Evolutionary conservation across 805 yeast species (phyloP).

Genomic region (Zygoascus ofunaensis): DNA sequence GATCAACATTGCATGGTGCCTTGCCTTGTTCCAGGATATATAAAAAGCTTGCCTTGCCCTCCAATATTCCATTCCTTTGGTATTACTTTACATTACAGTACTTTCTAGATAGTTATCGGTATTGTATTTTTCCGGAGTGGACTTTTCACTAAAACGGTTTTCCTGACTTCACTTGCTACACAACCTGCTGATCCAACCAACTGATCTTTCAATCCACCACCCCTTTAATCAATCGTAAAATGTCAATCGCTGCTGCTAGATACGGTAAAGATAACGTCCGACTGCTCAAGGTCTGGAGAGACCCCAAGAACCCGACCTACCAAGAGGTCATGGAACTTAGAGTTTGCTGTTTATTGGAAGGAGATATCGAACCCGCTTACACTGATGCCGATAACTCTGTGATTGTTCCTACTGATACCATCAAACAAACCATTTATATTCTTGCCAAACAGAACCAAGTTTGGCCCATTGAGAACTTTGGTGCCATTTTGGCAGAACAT

Average conservation of each 20-base stretch:
- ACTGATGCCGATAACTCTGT: slow-evolving; percentile 81
- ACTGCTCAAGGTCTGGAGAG: slow-evolving; percentile 78
- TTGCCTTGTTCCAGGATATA: too few relatives aligned
- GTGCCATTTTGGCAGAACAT: slow-evolving; percentile 74
- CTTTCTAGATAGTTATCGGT: too few relatives aligned
- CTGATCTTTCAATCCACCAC: neutral
- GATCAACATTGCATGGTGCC: too few relatives aligned
- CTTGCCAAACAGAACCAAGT: slow-evolving; percentile 77
- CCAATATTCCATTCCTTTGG: too few relatives aligned
- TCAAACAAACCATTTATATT: slow-evolving; percentile 77
- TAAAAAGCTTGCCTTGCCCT: too few relatives aligned
- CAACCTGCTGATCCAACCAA: too few relatives aligned
- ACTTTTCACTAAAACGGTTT: too few relatives aligned
- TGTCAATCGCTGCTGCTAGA: slow-evolving; percentile 34
- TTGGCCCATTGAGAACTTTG: slow-evolving; percentile 88
- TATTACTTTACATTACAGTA: too few relatives aligned
- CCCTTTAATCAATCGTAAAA: neutral
- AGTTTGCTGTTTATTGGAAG: slow-evolving; percentile 64
- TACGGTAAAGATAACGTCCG: slow-evolving; percentile 94
- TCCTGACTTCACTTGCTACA: too few relatives aligned
- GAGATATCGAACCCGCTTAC: slow-evolving; percentile 71
- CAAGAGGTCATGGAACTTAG: slow-evolving; percentile 85
- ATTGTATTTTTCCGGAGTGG: too few relatives aligned
- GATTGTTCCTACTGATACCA: slow-evolving; percentile 92
- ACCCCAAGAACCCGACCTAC: slow-evolving; percentile 56